Evolutionary conservation across 164 flowering plant species (phyloP).

Genomic region (Aristolochia fimbriata): DNA sequence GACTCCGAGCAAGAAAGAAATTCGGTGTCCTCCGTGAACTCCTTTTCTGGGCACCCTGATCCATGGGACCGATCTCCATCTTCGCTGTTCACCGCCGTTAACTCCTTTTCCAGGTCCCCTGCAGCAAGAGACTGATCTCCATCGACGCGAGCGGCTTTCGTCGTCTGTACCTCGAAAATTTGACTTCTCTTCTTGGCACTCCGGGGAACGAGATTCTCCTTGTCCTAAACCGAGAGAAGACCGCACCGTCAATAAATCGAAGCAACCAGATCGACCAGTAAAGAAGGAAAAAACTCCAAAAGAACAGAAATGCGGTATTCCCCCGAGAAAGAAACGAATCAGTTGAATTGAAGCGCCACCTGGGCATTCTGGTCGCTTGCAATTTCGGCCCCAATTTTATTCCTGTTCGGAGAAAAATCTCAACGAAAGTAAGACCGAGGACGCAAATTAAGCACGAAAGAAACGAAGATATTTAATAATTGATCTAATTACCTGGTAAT

Average conservation of each 20-base stretch:
- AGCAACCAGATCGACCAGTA: not conserved
- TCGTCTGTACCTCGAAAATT: not conserved
- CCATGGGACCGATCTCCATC: not conserved
- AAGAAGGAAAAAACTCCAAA: not conserved
- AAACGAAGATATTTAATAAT: not conserved
- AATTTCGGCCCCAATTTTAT: conserved; percentile 4
- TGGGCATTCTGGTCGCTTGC: conserved; percentile 3
- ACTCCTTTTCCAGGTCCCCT: not conserved
- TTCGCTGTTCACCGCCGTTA: conserved; percentile 4
- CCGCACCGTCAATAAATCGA: not conserved
- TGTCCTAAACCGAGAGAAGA: not conserved
- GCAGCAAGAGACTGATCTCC: not conserved
- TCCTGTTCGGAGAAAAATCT: conserved; percentile 1
- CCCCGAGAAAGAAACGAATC: not conserved
- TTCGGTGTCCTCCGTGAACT: conserved; percentile 3
- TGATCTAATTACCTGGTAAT: conserved; percentile 5
- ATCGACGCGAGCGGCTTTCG: not conserved
- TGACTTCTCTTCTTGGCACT: conserved; percentile 7
- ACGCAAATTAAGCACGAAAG: not conserved
- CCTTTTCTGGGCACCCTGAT: conserved; percentile 1
- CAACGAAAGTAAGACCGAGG: not conserved
- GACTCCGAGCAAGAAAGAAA: not conserved
- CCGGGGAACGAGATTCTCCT: not conserved
- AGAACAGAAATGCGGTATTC: not conserved
- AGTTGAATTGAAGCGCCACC: conserved; percentile 4